These are phyloP conservation scores for Neurospora africana DNA, from an alignment of 495 filamentous ascomycete genomes.

Conservation along the genomic window DNA sequence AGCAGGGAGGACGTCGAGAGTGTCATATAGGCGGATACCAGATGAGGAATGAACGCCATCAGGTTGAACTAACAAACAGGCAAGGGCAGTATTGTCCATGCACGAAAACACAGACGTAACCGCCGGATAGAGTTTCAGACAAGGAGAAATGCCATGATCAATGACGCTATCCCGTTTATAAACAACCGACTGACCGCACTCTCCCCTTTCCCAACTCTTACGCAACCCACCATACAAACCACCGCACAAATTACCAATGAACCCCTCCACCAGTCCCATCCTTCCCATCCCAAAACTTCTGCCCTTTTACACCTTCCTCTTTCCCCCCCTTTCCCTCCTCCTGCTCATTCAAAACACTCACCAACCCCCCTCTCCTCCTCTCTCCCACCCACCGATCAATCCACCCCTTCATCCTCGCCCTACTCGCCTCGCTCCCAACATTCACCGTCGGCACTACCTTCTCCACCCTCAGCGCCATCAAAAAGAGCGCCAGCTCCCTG, in stretches of 20 bases:
- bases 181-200: neutral
- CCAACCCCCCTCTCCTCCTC: conserved; percentile 68
- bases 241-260: conserved; percentile 27
- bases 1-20: neutral
- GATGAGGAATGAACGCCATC: neutral
- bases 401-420: conserved; percentile 86
- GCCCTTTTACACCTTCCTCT: conserved; percentile 9
- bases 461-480: conserved; percentile 75
- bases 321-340: conserved; percentile 17
- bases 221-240: neutral
- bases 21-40: neutral
- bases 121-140: no score
- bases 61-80: neutral
- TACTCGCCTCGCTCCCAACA: conserved; percentile 51
- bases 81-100: neutral
- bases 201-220: neutral
- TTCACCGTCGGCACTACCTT: conserved; percentile 91
- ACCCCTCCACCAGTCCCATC: conserved; percentile 30
- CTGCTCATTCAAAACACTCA: conserved; percentile 32
- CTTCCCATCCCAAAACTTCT: conserved; percentile 31
- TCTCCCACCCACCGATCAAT: conserved; percentile 80
- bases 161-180: neutral
- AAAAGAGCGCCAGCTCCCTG: conserved; percentile 85
- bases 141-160: neutral
- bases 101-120: neutral